phyloP scores from a whole-genome alignment of 306 rosid species.

The Myrica gale region DNA sequence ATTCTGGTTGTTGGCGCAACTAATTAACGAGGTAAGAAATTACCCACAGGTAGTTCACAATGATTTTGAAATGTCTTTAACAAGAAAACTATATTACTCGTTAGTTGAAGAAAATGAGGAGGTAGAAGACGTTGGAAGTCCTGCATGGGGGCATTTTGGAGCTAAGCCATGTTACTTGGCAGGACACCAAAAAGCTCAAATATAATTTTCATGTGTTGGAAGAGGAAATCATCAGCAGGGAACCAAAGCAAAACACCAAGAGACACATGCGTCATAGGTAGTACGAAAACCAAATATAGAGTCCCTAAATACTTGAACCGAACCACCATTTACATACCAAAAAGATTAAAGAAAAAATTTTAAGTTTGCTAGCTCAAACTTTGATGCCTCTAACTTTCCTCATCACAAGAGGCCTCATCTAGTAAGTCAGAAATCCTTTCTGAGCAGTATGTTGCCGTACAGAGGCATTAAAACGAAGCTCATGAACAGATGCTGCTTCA shows the following conservation, averaged over 20 bases:
- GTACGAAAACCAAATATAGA: background rate
- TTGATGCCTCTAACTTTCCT: conserved; percentile 15
- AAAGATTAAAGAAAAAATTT: conserved; percentile 9
- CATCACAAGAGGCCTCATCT: conserved; percentile 78
- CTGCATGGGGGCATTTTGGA: background rate
- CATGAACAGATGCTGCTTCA: conserved; percentile 69
- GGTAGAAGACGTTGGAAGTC: background rate
- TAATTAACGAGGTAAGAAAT: background rate
- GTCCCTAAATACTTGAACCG: conserved; percentile 6
- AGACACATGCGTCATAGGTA: background rate
- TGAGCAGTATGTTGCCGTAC: conserved; percentile 26
- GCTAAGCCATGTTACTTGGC: background rate
- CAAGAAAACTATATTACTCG: no score
- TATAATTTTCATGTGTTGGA: background rate
- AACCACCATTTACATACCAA: conserved; percentile 37
- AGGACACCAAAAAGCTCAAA: background rate
- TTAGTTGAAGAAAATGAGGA: background rate
- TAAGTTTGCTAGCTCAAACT: conserved; percentile 25
- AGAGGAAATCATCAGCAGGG: background rate
- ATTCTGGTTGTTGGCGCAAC: background rate
- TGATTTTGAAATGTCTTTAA: background rate
- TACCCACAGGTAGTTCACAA: no score
- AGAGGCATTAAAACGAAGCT: conserved; percentile 27
- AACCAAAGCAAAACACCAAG: background rate
- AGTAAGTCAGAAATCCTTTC: conserved; percentile 78